These are phyloP conservation scores for Albatrellus ellisii DNA, from an alignment of 768 basidiomycete genomes.

Conservation along the genomic window DNA sequence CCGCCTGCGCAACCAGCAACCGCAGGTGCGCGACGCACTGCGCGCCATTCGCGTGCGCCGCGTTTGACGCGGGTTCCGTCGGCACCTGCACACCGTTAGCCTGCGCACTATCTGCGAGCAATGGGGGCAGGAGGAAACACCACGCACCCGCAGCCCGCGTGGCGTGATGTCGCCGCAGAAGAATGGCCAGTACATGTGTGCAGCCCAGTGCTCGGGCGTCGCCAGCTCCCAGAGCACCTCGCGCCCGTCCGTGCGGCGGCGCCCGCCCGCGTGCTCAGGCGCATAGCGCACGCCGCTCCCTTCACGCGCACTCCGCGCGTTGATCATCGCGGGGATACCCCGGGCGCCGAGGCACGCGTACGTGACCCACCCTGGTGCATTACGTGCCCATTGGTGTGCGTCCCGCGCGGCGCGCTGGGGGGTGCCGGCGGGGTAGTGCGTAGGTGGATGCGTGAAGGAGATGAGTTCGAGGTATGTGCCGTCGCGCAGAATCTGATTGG, in stretches of 20 bases:
- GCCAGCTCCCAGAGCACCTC: conserved; percentile 47
- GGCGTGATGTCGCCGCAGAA: conserved; percentile 68
- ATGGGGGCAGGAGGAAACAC: not conserved
- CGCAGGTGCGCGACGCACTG: conserved; percentile 36
- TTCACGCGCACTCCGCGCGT: conserved; percentile 27
- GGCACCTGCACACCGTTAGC: conserved; percentile 49
- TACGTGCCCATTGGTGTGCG: conserved; percentile 38
- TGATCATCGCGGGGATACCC: conserved; percentile 39
- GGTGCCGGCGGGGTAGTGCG: conserved; percentile 38
- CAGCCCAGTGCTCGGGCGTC: conserved; percentile 18
- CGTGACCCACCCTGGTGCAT: conserved; percentile 53
- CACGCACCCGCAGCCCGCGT: conserved; percentile 35
- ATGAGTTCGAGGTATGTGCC: conserved; percentile 59
- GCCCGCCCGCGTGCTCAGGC: conserved; percentile 36
- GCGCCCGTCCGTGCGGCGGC: conserved; percentile 41
- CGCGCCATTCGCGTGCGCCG: conserved; percentile 36
- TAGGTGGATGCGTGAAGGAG: conserved; percentile 42
- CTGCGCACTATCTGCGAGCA: not conserved
- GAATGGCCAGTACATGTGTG: conserved; percentile 37
- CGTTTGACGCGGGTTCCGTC: conserved; percentile 29
- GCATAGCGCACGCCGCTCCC: conserved; percentile 29
- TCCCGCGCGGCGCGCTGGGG: conserved; percentile 32
- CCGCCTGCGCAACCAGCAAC: conserved; percentile 23
- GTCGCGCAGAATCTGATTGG: conserved; percentile 35
- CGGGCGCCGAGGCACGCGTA: conserved; percentile 45